These are phyloP conservation scores for Termitomyces sp. DNA, from an alignment of 768 basidiomycete genomes.

Conservation along the genomic window DNA sequence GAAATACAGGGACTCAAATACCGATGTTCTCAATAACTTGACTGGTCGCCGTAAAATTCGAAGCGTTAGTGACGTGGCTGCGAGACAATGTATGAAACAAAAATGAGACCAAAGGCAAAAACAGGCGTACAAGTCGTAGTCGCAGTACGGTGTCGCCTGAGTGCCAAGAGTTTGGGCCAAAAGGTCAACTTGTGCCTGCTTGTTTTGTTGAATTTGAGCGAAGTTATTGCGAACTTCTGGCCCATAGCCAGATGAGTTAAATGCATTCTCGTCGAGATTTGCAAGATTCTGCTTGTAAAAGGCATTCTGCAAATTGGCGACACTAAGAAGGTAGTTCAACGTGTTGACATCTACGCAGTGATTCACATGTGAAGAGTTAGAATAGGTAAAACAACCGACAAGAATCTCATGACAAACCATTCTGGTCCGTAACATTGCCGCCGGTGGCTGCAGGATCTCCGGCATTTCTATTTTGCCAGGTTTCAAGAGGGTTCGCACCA, in stretches of 20 bases:
- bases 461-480: background rate
- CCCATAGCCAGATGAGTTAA: conserved; percentile 8
- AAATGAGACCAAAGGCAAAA: background rate
- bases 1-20: background rate
- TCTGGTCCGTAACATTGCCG: conserved; percentile 3
- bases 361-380: background rate
- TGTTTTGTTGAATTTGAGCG: conserved; percentile 10
- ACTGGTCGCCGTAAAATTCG: conserved; percentile 10
- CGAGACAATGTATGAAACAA: background rate
- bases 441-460: background rate
- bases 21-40: conserved; percentile 13
- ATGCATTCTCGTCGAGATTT: conserved; percentile 10
- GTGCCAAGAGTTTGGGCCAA: conserved; percentile 28
- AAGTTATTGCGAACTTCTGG: conserved; percentile 7
- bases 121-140: conserved; percentile 39
- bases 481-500: background rate
- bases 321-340: conserved; percentile 9
- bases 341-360: conserved; percentile 3
- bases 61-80: conserved; percentile 9
- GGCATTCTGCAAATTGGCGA: conserved; percentile 12
- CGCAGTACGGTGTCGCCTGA: conserved; percentile 40
- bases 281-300: conserved; percentile 14
- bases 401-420: conserved; percentile 7
- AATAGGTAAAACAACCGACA: background rate
- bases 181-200: conserved; percentile 14